These are phyloP conservation scores for Eremochloa ophiuroides DNA, from an alignment of 176 grass and related monocot species.

Conservation along the genomic window DNA sequence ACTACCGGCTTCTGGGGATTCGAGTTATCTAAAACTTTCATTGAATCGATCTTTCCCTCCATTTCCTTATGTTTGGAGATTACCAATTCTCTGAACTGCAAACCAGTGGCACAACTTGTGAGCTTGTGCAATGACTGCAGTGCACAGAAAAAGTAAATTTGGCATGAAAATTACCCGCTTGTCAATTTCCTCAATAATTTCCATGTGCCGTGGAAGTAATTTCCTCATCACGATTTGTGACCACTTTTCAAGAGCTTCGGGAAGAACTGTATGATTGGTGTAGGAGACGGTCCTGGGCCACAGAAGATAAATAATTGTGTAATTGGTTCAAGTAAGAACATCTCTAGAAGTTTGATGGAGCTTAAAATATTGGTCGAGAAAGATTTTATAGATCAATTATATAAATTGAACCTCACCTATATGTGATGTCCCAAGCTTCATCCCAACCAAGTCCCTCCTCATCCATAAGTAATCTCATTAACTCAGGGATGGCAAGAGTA, in stretches of 20 bases:
- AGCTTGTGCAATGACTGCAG: conserved; percentile 25
- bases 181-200: conserved; percentile 85
- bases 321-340: neutral
- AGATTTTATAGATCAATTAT: conserved; percentile 12
- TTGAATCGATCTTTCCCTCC: conserved; percentile 59
- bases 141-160: conserved; percentile 11
- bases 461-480: conserved; percentile 74
- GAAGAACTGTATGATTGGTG: conserved; percentile 84
- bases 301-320: neutral
- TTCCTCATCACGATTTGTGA: conserved; percentile 60
- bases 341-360: neutral
- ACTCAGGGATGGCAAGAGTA: conserved; percentile 69
- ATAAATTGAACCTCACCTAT: conserved; percentile 35
- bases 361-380: neutral
- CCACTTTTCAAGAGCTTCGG: conserved; percentile 89
- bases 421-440: conserved; percentile 75
- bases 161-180: conserved; percentile 40
- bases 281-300: conserved; percentile 60
- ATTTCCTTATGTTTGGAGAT: conserved; percentile 54
- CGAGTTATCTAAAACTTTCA: conserved; percentile 64
- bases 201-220: conserved; percentile 83
- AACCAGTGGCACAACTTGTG: conserved; percentile 31
- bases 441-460: conserved; percentile 68
- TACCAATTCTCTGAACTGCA: conserved; percentile 86
- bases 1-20: conserved; percentile 87